Base-by-base conservation (phyloP, 352 stramenopile species). In the Elongisporangium prolatum region DNA sequence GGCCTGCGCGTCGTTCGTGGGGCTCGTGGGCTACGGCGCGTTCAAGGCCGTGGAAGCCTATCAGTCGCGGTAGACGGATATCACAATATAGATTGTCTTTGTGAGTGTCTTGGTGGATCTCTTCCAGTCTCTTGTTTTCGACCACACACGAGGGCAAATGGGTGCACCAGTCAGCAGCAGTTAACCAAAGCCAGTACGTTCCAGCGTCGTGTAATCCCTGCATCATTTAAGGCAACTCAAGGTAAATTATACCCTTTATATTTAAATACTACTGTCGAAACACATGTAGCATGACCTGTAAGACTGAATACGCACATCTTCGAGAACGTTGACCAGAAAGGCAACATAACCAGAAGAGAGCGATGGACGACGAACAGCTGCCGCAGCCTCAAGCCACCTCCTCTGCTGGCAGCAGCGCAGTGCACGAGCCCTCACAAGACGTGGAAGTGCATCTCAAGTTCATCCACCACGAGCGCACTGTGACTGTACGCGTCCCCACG, bases 21-120 rank as follows among this genome's bases (percentile, higher is more conserved):
- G 76, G 14, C 66, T 80, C 37, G 61, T 88, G 20, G 79, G 80
- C 60, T 91, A 82, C 58, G 84, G 82, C 48, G 70, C 79, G 50
- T 69, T 63, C 59, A 87, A 89, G 69, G 40, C 87, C 48, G 65
- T 87, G 40, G 68, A 86, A 48, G 34, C 34, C 34, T 44, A 44
- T 13, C 34, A 44, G 10, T 44, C 34, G 44, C 57, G 34, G 47
- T 44, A 44, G 34, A 44, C 34, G 34, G 11, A 44, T 44, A 44
- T 13, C 34, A 17, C 7, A 44, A 44, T 44, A 44, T 44, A 44
- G 34, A 44, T 16, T 44, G 34, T 44, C 34, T 44, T 44, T 44
- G 34, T 38, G 28, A 38, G 28, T 44, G 34, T 44, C 34, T 44
- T 16, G 2, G 10, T 40, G 28, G 1, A 8, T 5, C 28, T 44